Conservation (phyloP, 2,329 filamentous ascomycete genomes). For the Sporothrix schenckii region DNA sequence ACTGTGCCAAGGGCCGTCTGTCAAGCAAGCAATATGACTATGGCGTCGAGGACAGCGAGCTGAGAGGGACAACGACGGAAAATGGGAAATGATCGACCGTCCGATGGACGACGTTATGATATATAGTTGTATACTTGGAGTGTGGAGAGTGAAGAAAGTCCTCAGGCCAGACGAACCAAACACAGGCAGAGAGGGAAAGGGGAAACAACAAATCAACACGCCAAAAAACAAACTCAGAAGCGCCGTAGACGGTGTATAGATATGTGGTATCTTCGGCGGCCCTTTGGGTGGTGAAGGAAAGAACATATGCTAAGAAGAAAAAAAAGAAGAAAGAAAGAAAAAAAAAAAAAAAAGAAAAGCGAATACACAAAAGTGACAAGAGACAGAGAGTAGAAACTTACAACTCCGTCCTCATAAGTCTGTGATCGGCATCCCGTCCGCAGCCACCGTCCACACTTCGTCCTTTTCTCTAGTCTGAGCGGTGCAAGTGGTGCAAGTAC, state of each 20-base stretch:
- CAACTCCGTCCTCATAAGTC: too few relatives aligned
- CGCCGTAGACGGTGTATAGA: constrained; percentile 9
- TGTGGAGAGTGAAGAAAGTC: neutral
- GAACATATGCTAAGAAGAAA: too few relatives aligned
- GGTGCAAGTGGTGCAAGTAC: too few relatives aligned
- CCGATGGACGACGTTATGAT: neutral
- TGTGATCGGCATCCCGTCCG: too few relatives aligned
- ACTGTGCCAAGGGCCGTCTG: neutral
- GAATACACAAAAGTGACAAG: too few relatives aligned
- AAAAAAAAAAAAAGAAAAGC: too few relatives aligned
- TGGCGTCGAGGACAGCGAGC: neutral
- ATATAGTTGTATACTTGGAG: constrained; percentile 4
- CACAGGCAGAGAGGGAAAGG: neutral
- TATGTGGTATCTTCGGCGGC: constrained; percentile 5
- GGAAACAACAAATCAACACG: neutral
- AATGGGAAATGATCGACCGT: neutral
- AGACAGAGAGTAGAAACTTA: too few relatives aligned
- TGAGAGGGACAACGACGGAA: neutral
- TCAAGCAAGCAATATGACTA: neutral
- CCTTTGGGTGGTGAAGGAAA: neutral
- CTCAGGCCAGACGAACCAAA: neutral
- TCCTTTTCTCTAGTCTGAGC: too few relatives aligned
- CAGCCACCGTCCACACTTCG: too few relatives aligned
- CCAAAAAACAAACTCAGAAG: neutral
- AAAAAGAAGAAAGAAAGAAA: too few relatives aligned